Evolutionary conservation across 176 grass and related monocot genomes (phyloP).

Genomic region (Poa pratensis): DNA sequence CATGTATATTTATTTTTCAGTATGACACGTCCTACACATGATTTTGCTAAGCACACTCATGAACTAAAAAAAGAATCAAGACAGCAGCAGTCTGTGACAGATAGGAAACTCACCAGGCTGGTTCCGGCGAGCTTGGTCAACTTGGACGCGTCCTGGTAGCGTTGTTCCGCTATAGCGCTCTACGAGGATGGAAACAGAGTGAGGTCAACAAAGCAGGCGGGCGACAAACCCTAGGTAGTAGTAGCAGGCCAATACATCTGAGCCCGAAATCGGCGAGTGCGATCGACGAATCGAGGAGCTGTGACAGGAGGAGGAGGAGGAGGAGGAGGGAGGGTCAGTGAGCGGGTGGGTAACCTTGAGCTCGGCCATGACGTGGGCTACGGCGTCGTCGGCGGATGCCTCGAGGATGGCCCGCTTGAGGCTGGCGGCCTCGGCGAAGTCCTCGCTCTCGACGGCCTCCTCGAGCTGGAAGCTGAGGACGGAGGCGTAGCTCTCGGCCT

Average conservation of each 20-base stretch:
- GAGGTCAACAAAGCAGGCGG: not conserved
- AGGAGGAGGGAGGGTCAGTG: not conserved
- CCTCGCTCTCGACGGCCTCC: slow-evolving; percentile 92
- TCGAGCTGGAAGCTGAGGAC: slow-evolving; percentile 92
- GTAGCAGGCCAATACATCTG: not conserved
- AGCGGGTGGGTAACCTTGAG: slow-evolving; percentile 57
- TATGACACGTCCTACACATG: not conserved
- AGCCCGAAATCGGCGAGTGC: not conserved
- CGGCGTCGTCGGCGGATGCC: slow-evolving; percentile 57
- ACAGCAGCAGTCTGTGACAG: not conserved
- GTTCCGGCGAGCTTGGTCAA: slow-evolving; percentile 73
- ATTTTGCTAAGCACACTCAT: not conserved
- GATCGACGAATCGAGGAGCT: not conserved
- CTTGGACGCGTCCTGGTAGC: slow-evolving; percentile 87
- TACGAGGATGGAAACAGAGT: not conserved
- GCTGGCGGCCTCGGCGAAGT: slow-evolving; percentile 77
- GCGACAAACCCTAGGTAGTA: not conserved
- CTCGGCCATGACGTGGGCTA: slow-evolving; percentile 78
- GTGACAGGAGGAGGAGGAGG: not conserved
- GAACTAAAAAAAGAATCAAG: not conserved
- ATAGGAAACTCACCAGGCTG: slow-evolving; percentile 66
- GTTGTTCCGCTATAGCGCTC: slow-evolving; percentile 82
- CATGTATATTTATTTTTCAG: slow-evolving; percentile 13
- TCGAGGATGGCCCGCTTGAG: slow-evolving; percentile 73
- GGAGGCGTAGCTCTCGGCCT: slow-evolving; percentile 82